These are phyloP conservation scores for Myxozyma geophila DNA, from an alignment of 805 yeast genomes.

Conservation along the genomic window DNA sequence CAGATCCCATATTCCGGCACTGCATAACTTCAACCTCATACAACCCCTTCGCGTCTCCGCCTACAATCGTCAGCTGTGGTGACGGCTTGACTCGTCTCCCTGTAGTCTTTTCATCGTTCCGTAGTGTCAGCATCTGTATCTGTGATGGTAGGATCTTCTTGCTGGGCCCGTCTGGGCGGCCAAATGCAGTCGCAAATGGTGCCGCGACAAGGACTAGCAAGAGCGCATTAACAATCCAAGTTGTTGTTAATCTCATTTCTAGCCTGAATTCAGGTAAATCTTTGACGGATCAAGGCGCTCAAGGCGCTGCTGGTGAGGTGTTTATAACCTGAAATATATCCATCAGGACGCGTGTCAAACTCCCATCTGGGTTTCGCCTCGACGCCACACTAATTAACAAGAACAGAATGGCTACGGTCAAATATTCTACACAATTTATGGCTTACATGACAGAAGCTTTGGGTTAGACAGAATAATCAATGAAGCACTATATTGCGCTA, in stretches of 20 bases:
- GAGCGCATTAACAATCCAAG: not conserved
- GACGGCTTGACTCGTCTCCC: conserved; percentile 19
- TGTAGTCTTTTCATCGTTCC: conserved; percentile 15
- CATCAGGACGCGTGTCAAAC: conserved; percentile 12
- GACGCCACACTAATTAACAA: not conserved
- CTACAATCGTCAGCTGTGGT: conserved; percentile 26
- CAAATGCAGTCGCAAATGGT: not conserved
- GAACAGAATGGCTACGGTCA: not conserved
- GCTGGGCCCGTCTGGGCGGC: not conserved
- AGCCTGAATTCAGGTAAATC: no score
- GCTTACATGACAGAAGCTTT: no score
- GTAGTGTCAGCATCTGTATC: conserved; percentile 20
- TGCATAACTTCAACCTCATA: conserved; percentile 32
- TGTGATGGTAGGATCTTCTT: conserved; percentile 22
- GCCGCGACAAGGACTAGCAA: not conserved
- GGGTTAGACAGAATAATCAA: no score
- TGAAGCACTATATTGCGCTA: no score
- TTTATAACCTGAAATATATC: not conserved
- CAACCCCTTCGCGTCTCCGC: conserved; percentile 31
- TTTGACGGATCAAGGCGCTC: not conserved
- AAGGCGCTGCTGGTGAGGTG: not conserved
- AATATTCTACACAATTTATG: conserved; percentile 1
- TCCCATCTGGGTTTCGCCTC: not conserved
- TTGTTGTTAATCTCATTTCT: not conserved
- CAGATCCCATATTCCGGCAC: conserved; percentile 34